Base-by-base conservation (phyloP, 176 grass and related monocot genomes). In the Elaeis guineensis region DNA sequence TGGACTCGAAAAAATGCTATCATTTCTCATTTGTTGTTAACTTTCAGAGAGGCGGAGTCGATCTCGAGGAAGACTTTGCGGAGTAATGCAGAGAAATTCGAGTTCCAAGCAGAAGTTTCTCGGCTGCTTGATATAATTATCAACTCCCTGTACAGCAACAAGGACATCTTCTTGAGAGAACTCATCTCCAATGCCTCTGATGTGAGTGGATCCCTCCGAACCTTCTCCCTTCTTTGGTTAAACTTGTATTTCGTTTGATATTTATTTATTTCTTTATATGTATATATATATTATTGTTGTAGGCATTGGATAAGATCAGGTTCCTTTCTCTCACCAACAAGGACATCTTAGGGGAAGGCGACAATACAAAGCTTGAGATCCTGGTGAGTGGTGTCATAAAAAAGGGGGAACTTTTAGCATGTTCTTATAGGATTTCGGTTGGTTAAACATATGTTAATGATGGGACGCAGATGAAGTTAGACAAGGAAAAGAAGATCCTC, bases 241-340 rank as follows among this genome's bases (percentile, higher is more conserved):
- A 44, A 44, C 35, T 44, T 30, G 25, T 1, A 35, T 35, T 44
- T 44, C 2, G 35, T 12, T 44, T 44, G 1, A 44, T 44, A 12
- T 44, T 44, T 44, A 12, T 44, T 12, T 44, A 6, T 44, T 44
- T 44, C 8, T 44, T 12, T 44, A 44, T 44, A 1, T 55, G 6
- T 6, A 4, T 11, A 61, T 75, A 28, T 30, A 30, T 30, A 6
- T 30, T 11, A 16, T 63, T 69, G 29, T 14, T 73, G 32, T 56
- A 98, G 93, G 93, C 93, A 2, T 83, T 98, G 76, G 93, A 98
- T 75, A 98, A 98, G 79, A 80, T 98, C 53, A 91, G 87, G 55
- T 98, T 98, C 78, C 79, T 98, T 67, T 63, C 93, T 16, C 81
- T 98, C 22, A 98, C 83, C 19, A 81, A 98, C 67, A 98, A 98